Percentiles rank a stretch among this genome's conserved stretches.
Evolutionary conservation across 768 basidiomycete genomes (phyloP).

Genomic region (Rhodotorula sphaerocarpa): DNA sequence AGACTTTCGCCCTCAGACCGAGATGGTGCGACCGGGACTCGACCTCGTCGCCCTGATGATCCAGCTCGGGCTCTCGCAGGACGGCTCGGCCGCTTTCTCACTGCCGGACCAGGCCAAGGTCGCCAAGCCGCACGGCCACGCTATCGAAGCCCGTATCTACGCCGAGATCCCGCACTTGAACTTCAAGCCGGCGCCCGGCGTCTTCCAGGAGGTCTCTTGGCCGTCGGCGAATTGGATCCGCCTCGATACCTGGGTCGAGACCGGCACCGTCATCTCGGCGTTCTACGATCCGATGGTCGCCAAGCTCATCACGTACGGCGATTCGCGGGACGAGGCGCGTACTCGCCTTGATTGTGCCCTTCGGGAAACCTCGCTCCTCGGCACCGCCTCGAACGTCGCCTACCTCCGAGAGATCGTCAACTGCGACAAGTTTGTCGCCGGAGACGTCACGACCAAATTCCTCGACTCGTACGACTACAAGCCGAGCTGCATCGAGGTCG

Average conservation of each 20-base stretch:
- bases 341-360: slow-evolving; percentile 47
- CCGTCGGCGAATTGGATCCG: slow-evolving; percentile 37
- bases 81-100: neutral
- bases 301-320: slow-evolving; percentile 55
- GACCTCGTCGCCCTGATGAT: slow-evolving; percentile 54
- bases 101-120: slow-evolving; percentile 1
- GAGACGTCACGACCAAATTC: slow-evolving; percentile 51
- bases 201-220: slow-evolving; percentile 54
- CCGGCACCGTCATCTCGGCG: slow-evolving; percentile 48
- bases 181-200: slow-evolving; percentile 56
- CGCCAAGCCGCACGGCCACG: slow-evolving; percentile 40
- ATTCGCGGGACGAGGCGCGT: slow-evolving; percentile 50
- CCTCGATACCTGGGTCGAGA: slow-evolving; percentile 51
- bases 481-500: slow-evolving; percentile 51
- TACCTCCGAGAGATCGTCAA: slow-evolving; percentile 51
- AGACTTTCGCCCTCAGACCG: neutral
- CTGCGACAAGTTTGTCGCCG: slow-evolving; percentile 45
- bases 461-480: slow-evolving; percentile 48
- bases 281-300: slow-evolving; percentile 46
- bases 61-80: slow-evolving; percentile 5
- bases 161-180: slow-evolving; percentile 56
- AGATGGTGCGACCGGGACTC: slow-evolving; percentile 42
- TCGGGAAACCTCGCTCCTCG: slow-evolving; percentile 48
- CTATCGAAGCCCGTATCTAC: slow-evolving; percentile 55
- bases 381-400: slow-evolving; percentile 57